Evolutionary conservation across 192 early-diverging fungal genomes (phyloP).

Genomic region (Coemansia sp.): DNA sequence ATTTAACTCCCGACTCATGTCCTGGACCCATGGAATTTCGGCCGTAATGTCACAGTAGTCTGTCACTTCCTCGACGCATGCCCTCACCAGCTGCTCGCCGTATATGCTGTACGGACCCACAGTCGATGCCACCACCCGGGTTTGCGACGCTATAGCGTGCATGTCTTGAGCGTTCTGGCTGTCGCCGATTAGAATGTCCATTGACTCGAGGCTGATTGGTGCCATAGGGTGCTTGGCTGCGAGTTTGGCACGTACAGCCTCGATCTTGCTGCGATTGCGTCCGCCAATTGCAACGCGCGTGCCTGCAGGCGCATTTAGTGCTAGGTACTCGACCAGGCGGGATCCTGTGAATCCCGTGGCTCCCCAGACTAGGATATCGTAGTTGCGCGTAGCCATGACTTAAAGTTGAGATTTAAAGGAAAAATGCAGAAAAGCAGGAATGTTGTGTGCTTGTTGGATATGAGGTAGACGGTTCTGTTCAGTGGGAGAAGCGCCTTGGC

Average conservation of each 20-base stretch:
- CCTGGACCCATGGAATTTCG: constrained; percentile 65
- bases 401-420: neutral
- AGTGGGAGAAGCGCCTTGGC: neutral
- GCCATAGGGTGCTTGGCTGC: constrained; percentile 51
- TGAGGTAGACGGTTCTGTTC: neutral
- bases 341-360: constrained; percentile 85
- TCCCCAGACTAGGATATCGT: constrained; percentile 68
- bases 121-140: constrained; percentile 76
- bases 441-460: neutral
- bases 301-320: constrained; percentile 46
- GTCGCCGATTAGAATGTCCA: constrained; percentile 73
- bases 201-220: constrained; percentile 6
- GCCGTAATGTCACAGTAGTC: constrained; percentile 94
- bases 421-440: neutral
- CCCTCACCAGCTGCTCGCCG: constrained; percentile 62
- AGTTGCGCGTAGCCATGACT: constrained; percentile 52
- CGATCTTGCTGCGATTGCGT: constrained; percentile 66
- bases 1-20: constrained; percentile 68
- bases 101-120: constrained; percentile 79
- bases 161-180: constrained; percentile 60
- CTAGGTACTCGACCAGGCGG: constrained; percentile 67
- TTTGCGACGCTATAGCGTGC: constrained; percentile 59
- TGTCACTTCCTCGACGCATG: constrained; percentile 54
- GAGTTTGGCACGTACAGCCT: constrained; percentile 57
- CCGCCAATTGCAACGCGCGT: constrained; percentile 80